phyloP scores from a whole-genome alignment of 2,329 filamentous ascomycete genomes.

The Akanthomyces dipterigenus region DNA sequence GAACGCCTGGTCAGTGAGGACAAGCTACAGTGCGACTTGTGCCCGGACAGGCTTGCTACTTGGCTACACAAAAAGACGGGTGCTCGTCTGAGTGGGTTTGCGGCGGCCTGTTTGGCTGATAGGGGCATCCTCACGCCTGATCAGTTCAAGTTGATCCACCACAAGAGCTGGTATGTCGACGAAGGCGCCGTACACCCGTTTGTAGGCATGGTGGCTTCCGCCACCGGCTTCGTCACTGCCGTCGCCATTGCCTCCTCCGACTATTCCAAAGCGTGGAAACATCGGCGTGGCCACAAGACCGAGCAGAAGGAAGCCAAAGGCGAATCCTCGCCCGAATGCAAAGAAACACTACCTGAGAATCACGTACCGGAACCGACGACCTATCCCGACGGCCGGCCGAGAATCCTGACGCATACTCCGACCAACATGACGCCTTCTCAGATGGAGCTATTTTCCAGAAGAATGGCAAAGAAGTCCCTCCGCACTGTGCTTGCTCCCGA shows the following conservation, averaged over 20 bases:
- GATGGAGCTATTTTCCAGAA: conserved; percentile 24
- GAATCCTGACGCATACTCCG: not conserved
- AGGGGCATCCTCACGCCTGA: conserved; percentile 48
- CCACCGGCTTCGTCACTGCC: conserved; percentile 59
- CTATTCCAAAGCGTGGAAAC: conserved; percentile 16
- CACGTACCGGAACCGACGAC: not conserved
- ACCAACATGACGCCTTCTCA: conserved; percentile 18
- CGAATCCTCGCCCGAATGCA: not conserved
- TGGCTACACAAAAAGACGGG: conserved; percentile 55
- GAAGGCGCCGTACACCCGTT: conserved; percentile 59
- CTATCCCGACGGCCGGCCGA: not conserved
- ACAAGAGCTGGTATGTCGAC: conserved; percentile 54
- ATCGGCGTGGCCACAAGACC: not conserved
- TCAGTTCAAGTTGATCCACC: conserved; percentile 45
- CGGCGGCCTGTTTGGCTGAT: conserved; percentile 50
- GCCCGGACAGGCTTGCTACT: conserved; percentile 50
- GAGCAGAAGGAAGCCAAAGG: not conserved
- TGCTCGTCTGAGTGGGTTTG: conserved; percentile 54
- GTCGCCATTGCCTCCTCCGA: conserved; percentile 47
- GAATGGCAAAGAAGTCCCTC: conserved; percentile 26
- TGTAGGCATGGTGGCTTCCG: conserved; percentile 56
- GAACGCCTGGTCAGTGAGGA: conserved; percentile 44
- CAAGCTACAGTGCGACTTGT: conserved; percentile 50
- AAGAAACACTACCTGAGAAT: not conserved
- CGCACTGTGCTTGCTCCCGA: conserved; percentile 45